Evolutionary conservation across 202 grass and related monocot species (phyloP).

Genomic region (Schoenoplectus tabernaemontani): DNA sequence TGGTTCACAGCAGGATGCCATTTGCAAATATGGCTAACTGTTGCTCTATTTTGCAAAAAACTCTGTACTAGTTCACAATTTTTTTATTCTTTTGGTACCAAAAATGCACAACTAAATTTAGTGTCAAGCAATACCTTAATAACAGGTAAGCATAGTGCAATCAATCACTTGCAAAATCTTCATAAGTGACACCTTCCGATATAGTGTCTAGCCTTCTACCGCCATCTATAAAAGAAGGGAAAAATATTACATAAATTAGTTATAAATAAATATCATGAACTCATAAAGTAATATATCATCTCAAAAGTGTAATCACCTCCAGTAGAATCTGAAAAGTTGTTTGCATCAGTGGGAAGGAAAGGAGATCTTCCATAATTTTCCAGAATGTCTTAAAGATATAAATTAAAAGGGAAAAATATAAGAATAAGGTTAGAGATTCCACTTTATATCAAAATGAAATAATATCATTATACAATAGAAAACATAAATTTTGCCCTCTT

Average conservation of each 20-base stretch:
- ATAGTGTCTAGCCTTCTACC: conserved; percentile 86
- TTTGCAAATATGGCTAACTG: neutral
- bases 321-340: conserved; percentile 60
- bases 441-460: conserved; percentile 14
- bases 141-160: neutral
- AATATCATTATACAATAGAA: conserved; percentile 26
- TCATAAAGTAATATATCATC: neutral
- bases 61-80: neutral
- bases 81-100: neutral
- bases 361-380: conserved; percentile 98
- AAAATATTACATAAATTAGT: conserved; percentile 11
- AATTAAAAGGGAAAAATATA: conserved; percentile 4
- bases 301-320: conserved; percentile 50
- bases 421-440: conserved; percentile 9
- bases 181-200: conserved; percentile 81
- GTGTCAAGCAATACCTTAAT: conserved; percentile 6
- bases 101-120: neutral
- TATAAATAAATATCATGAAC: neutral
- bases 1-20: neutral
- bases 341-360: conserved; percentile 68
- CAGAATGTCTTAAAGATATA: conserved; percentile 58
- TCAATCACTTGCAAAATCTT: conserved; percentile 87
- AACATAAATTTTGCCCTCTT: neutral
- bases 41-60: neutral
- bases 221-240: conserved; percentile 37